Percentiles rank a stretch among this genome's conserved stretches.
These are phyloP conservation scores for Friedmanniomyces simplex DNA, from an alignment of 495 filamentous ascomycete genomes.

Conservation along the genomic window DNA sequence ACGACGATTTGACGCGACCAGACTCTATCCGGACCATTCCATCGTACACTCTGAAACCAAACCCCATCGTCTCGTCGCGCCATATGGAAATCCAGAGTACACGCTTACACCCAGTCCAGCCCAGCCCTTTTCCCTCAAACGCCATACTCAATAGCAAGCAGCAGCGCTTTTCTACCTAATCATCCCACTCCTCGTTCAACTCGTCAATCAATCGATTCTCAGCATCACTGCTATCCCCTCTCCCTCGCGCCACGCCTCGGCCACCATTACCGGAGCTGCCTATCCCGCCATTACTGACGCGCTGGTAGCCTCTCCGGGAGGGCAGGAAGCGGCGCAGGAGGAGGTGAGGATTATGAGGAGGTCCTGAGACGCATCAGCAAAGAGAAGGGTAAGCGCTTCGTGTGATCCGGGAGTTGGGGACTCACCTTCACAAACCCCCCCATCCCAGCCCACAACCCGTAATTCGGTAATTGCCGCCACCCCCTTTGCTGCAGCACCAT, in stretches of 20 bases:
- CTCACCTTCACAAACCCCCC: constrained; percentile 74
- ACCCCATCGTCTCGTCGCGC: no score
- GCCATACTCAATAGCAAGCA: background rate
- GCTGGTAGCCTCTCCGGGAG: constrained; percentile 51
- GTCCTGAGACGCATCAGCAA: constrained; percentile 47
- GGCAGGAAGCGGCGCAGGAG: constrained; percentile 61
- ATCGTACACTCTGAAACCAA: no score
- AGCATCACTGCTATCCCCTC: constrained; percentile 45
- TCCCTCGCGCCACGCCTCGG: constrained; percentile 29
- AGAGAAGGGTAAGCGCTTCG: background rate
- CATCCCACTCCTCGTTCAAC: constrained; percentile 76
- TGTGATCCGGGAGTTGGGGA: background rate
- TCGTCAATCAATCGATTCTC: constrained; percentile 94
- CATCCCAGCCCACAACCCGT: constrained; percentile 82
- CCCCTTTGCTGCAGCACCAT: constrained; percentile 91
- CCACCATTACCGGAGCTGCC: constrained; percentile 9
- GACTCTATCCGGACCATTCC: no score
- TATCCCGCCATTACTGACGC: constrained; percentile 24
- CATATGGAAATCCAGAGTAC: no score
- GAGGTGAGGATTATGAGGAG: constrained; percentile 69
- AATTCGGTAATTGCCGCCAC: constrained; percentile 94
- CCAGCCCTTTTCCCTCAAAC: background rate
- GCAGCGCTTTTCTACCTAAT: constrained; percentile 13
- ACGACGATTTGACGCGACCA: no score
- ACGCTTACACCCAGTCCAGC: no score